Evolutionary conservation across 2,329 filamentous ascomycete species (phyloP).

Genomic region (Leptographium radiaticola): DNA sequence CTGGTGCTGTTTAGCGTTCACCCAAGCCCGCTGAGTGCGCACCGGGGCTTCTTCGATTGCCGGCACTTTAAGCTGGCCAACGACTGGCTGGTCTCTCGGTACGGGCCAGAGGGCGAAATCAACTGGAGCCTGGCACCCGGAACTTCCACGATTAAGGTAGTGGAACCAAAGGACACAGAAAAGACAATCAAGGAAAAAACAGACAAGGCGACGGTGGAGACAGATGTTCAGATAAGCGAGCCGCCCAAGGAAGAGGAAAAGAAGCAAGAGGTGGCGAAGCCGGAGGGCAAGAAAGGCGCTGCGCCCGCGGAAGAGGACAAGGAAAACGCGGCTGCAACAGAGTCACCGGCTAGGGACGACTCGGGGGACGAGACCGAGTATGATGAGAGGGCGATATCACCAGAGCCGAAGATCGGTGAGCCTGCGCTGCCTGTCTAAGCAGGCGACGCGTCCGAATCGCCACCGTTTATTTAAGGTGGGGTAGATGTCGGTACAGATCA

Average conservation of each 20-base stretch:
- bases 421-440: neutral
- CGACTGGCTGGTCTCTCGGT: slow-evolving; percentile 67
- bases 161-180: slow-evolving; percentile 7
- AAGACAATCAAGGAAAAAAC: slow-evolving; percentile 3
- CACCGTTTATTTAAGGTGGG: too few relatives aligned
- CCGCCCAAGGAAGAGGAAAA: slow-evolving; percentile 6
- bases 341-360: neutral
- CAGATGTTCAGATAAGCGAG: slow-evolving; percentile 6
- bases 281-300: slow-evolving; percentile 5
- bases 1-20: slow-evolving; percentile 78
- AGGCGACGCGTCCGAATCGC: neutral
- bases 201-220: slow-evolving; percentile 10
- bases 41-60: slow-evolving; percentile 70
- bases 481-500: too few relatives aligned
- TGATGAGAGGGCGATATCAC: neutral
- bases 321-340: neutral
- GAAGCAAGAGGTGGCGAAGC: neutral
- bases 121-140: slow-evolving; percentile 59
- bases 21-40: slow-evolving; percentile 82
- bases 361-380: neutral
- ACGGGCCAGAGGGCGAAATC: slow-evolving; percentile 69
- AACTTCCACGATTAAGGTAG: slow-evolving; percentile 11
- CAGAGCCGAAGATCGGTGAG: neutral
- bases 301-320: slow-evolving; percentile 15
- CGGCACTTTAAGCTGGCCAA: slow-evolving; percentile 73